A percentile compares a stretch with the other conserved stretches of the same genome.
Conservation (phyloP, 805 yeast genomes). For the Kuraishia hungarica region DNA sequence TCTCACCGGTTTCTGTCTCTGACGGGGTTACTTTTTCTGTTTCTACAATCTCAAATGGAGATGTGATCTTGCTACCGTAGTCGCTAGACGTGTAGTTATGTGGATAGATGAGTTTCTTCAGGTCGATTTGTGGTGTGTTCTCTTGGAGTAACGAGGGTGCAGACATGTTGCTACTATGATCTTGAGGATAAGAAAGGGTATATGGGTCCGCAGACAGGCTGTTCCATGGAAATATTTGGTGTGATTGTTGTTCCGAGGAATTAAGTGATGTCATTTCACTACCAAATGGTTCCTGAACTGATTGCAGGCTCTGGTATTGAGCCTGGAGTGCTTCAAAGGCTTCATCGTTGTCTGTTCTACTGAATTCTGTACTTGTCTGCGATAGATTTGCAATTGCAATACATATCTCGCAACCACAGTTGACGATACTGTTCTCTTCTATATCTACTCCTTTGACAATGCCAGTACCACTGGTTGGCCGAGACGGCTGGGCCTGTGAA, state of each 20-base stretch:
- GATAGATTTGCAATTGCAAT: neutral
- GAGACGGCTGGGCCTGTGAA: neutral
- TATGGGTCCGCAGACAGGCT: neutral
- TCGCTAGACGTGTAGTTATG: neutral
- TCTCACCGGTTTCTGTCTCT: neutral
- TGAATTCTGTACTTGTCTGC: neutral
- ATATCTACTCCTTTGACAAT: neutral
- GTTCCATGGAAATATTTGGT: neutral
- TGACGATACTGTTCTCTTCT: neutral
- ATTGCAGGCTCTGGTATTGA: neutral
- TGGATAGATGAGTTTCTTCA: neutral
- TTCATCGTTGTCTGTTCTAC: neutral
- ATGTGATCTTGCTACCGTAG: neutral
- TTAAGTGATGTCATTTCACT: neutral
- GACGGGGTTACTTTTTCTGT: neutral
- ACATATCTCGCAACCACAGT: neutral
- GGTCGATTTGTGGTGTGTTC: neutral
- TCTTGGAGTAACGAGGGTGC: neutral
- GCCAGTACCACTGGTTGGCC: neutral
- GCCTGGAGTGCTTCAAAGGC: neutral
- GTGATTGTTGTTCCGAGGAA: neutral
- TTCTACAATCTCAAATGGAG: neutral
- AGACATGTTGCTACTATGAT: neutral
- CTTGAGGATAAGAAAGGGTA: neutral
- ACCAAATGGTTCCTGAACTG: neutral